These are phyloP conservation scores for Rhynchosporium secalis DNA, from an alignment of 2,329 filamentous ascomycete species.

Conservation along the genomic window DNA sequence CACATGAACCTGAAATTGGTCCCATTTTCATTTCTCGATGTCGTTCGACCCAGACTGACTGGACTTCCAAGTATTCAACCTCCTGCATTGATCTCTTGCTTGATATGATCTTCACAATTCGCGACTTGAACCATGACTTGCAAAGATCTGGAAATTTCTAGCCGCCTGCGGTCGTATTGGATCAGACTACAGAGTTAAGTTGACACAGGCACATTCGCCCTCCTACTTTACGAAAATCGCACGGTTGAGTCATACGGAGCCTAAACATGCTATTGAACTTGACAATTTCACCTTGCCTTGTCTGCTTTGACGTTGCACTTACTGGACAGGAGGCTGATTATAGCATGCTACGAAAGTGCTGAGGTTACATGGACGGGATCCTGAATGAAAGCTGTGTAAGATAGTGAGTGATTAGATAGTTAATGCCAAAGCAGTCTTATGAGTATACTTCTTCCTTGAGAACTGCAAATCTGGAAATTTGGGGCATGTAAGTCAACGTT, in stretches of 20 bases:
- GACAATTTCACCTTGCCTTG: constrained; percentile 7
- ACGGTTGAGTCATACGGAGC: not conserved
- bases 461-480: not conserved
- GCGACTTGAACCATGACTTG: constrained; percentile 31
- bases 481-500: not conserved
- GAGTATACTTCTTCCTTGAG: not conserved
- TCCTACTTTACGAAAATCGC: constrained; percentile 3
- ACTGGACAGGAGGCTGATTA: constrained; percentile 15
- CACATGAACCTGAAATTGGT: constrained; percentile 34
- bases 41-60: constrained; percentile 13
- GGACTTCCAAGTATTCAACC: constrained; percentile 20
- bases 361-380: constrained; percentile 8
- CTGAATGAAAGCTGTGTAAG: constrained; percentile 23
- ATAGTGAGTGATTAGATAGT: constrained; percentile 26
- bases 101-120: constrained; percentile 31
- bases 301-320: constrained; percentile 16
- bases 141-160: constrained; percentile 14
- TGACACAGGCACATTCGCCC: constrained; percentile 8
- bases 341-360: not conserved
- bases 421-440: constrained; percentile 10
- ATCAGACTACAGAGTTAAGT: constrained; percentile 8
- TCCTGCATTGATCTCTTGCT: constrained; percentile 33
- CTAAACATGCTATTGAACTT: constrained; percentile 15
- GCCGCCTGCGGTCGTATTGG: constrained; percentile 2
- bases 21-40: constrained; percentile 30